Percentiles rank a stretch among this genome's conserved stretches.
These are phyloP conservation scores for Pichia sp. DNA, from an alignment of 1,139 yeast species.

Conservation along the genomic window DNA sequence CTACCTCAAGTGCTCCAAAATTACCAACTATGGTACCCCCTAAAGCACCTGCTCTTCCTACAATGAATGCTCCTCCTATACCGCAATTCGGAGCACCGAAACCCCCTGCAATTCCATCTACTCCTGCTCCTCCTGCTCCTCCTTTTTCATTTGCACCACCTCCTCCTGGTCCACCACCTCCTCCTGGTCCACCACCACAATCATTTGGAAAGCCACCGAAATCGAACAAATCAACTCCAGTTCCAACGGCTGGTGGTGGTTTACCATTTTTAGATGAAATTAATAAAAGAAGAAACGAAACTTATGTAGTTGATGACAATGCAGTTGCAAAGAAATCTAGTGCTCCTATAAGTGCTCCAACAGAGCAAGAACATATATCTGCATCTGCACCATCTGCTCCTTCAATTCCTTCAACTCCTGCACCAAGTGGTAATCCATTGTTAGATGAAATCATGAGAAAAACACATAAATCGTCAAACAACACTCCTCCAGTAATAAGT, in stretches of 20 bases:
- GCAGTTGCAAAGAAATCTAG: constrained; percentile 11
- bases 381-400: constrained; percentile 20
- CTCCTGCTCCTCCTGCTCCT: constrained; percentile 6
- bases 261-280: constrained; percentile 53
- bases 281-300: constrained; percentile 48
- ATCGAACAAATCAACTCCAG: constrained; percentile 10
- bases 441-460: constrained; percentile 17
- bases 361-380: constrained; percentile 8
- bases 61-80: constrained; percentile 18
- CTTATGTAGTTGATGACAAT: constrained; percentile 36
- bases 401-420: constrained; percentile 4
- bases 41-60: constrained; percentile 17
- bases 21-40: constrained; percentile 22
- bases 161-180: constrained; percentile 16
- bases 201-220: constrained; percentile 13
- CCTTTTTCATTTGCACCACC: constrained; percentile 19
- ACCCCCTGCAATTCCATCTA: background rate
- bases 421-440: constrained; percentile 16
- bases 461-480: constrained; percentile 7
- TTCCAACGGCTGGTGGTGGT: constrained; percentile 28
- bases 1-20: constrained; percentile 25
- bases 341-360: constrained; percentile 16
- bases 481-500: constrained; percentile 1
- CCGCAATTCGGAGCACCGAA: constrained; percentile 1
- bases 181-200: constrained; percentile 22